phyloP scores from a whole-genome alignment of 257 asterid species.

The Solanum sitiens region DNA sequence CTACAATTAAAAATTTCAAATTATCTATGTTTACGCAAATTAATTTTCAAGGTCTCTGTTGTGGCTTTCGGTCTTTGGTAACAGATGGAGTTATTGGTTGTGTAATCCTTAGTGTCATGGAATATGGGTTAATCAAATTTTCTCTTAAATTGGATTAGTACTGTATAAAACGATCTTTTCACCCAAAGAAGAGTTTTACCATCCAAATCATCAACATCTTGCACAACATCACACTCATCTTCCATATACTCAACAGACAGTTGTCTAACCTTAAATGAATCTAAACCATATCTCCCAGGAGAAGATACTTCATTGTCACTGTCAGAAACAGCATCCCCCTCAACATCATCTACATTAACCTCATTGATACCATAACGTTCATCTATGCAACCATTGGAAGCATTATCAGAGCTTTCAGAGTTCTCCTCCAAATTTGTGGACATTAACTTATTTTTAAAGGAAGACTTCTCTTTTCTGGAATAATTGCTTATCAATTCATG shows the following conservation, averaged over 20 bases:
- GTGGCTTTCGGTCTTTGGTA: neutral
- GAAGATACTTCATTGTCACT: conserved; percentile 19
- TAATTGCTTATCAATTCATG: conserved; percentile 34
- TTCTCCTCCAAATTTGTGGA: conserved; percentile 18
- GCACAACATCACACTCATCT: conserved; percentile 52
- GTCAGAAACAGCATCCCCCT: conserved; percentile 25
- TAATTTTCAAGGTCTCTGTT: neutral
- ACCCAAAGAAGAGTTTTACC: conserved; percentile 22
- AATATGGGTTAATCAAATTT: neutral
- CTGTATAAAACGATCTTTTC: neutral
- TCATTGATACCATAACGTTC: conserved; percentile 14
- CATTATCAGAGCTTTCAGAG: conserved; percentile 2
- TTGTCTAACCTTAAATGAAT: conserved; percentile 27
- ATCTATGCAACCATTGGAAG: conserved; percentile 12
- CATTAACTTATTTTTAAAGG: conserved; percentile 2
- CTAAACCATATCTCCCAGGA: conserved; percentile 8
- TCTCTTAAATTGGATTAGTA: neutral
- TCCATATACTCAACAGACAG: conserved; percentile 60
- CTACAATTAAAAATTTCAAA: neutral
- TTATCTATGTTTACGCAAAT: neutral
- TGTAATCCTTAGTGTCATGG: neutral
- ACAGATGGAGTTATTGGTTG: neutral
- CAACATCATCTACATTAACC: conserved; percentile 2
- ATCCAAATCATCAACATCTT: conserved; percentile 56
- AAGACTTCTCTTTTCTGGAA: conserved; percentile 20